Evolutionary conservation across 768 basidiomycete genomes (phyloP), one percentile per base, ranked within the genome.

Genomic region (Boletellus emodensis): DNA sequence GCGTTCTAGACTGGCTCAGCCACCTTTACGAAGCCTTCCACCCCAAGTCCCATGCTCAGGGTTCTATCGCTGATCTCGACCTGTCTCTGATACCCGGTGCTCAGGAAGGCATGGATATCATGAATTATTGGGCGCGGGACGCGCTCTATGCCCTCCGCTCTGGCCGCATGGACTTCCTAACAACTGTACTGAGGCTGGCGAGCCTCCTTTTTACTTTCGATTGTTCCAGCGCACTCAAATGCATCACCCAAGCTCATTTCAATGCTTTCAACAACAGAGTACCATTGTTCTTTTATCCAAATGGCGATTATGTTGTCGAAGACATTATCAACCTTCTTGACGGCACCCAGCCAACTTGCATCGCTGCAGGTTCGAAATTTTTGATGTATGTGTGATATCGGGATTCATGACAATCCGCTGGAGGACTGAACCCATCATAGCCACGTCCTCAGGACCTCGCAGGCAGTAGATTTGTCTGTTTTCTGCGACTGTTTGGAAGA

Each of bases 401-500:
- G 5, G 35, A 33, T 17, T 15, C 9, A 12, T n/a, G 28, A 13
- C 30, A 34, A 69, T 4, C 68, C 71, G 41, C 35, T 76, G 18
- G 50, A 7, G 6, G 24, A 39, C 38, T 52, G 18, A 59, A 1
- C 12, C 36, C 15, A 30, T 4, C 33, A 13, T 45, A 84, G 83
- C 18, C 76, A 80, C 48, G 53, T 83, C 14, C 48, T 80, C 17
- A 55, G 66, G 3, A 55, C 58, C 1, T 43, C 46, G 4, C 52
- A 82, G 4, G 61, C 55, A 4, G 66, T 83, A n/a, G 71, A 83
- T 37, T 64, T 79, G 24, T 68, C 69, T 17, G 69, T 77, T 10
- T 61, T 85, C 3, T 84, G 81, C 48, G 73, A 78, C 46, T 64
- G 76, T 40, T 51, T 81, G 14, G 84, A 86, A 37, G 62, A 64